Conservation (phyloP, 495 filamentous ascomycete genomes). For the Venustampulla echinocandica region DNA sequence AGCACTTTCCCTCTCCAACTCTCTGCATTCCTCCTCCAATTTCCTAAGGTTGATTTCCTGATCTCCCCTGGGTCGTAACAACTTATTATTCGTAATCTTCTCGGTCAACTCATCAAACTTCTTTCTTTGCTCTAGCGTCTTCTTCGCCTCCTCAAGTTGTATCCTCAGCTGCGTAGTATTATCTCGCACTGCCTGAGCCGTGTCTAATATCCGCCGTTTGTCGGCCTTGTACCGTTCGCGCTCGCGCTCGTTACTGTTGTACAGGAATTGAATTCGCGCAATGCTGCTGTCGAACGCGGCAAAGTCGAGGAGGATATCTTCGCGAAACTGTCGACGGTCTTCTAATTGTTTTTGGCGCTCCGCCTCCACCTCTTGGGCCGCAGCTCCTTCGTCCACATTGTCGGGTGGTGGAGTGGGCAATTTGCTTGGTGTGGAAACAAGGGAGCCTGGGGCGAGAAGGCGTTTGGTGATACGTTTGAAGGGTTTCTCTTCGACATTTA, state of each 20-base stretch:
- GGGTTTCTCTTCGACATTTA: slow-evolving; percentile 86
- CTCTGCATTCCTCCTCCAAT: slow-evolving; percentile 77
- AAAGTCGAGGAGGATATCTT: slow-evolving; percentile 85
- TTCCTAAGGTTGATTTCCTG: slow-evolving; percentile 70
- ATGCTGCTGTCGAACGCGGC: slow-evolving; percentile 82
- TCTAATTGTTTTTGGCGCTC: slow-evolving; percentile 40
- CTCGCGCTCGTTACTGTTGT: slow-evolving; percentile 74
- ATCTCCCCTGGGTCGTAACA: slow-evolving; percentile 74
- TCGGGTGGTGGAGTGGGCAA: slow-evolving; percentile 67
- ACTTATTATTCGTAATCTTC: slow-evolving; percentile 72
- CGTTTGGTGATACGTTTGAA: slow-evolving; percentile 85
- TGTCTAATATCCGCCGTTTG: slow-evolving; percentile 63
- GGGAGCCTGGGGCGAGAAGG: slow-evolving; percentile 55
- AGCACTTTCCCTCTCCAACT: slow-evolving; percentile 74
- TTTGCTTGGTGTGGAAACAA: slow-evolving; percentile 42
- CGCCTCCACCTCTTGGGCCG: slow-evolving; percentile 30
- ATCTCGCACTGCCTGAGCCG: slow-evolving; percentile 67
- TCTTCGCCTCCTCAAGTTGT: slow-evolving; percentile 68
- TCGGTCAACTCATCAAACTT: slow-evolving; percentile 80
- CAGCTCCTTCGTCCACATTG: slow-evolving; percentile 32
- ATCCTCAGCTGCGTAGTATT: slow-evolving; percentile 62
- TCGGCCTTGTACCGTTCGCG: slow-evolving; percentile 77
- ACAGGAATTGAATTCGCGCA: slow-evolving; percentile 78
- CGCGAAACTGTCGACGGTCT: slow-evolving; percentile 53
- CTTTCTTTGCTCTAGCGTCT: slow-evolving; percentile 67